phyloP scores from a whole-genome alignment of 2,329 filamentous ascomycete genomes.

The Rhinocladiella similis region DNA sequence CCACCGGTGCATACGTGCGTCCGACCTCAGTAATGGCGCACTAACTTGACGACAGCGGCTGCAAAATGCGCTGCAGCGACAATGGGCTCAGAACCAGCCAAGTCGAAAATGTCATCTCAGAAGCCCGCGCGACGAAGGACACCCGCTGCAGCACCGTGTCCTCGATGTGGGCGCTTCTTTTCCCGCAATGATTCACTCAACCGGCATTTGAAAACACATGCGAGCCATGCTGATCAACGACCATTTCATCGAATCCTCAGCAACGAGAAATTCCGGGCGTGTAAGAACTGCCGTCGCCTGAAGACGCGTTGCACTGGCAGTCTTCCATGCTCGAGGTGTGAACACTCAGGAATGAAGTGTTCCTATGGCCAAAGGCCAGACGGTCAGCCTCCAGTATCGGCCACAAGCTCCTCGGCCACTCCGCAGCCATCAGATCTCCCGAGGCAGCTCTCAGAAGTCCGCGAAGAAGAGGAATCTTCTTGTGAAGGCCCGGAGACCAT shows the following conservation, averaged over 20 bases:
- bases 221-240: constrained; percentile 14
- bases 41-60: too few relatives aligned
- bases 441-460: not conserved
- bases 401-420: constrained; percentile 2
- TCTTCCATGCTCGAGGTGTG: constrained; percentile 21
- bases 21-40: too few relatives aligned
- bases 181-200: constrained; percentile 23
- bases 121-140: constrained; percentile 20
- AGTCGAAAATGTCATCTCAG: constrained; percentile 7
- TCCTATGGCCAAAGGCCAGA: constrained; percentile 13
- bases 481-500: not conserved
- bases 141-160: constrained; percentile 23
- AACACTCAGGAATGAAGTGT: constrained; percentile 19
- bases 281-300: constrained; percentile 19
- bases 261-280: constrained; percentile 25
- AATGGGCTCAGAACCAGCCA: not conserved
- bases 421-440: not conserved
- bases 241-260: constrained; percentile 24
- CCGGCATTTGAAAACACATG: constrained; percentile 24
- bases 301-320: constrained; percentile 25
- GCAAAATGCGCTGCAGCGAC: not conserved
- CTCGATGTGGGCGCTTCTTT: constrained; percentile 23
- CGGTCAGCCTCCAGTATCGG: not conserved
- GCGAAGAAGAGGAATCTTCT: not conserved
- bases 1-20: too few relatives aligned